Evolutionary conservation across 2,329 filamentous ascomycete species (phyloP).

Genomic region (Neofusicoccum laricinum): DNA sequence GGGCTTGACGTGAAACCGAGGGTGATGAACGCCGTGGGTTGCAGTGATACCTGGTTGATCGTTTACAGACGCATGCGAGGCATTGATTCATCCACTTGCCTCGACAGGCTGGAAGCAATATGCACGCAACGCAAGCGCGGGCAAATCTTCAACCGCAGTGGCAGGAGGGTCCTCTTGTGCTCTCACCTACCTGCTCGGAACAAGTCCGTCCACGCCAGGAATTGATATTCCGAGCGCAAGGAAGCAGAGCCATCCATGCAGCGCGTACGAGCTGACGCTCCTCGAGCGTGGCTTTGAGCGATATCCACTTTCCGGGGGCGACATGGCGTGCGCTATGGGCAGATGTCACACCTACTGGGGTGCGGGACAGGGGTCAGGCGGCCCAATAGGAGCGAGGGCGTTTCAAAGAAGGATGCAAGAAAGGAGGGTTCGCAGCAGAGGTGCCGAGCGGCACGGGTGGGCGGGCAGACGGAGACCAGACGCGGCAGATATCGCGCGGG

Average conservation of each 20-base stretch:
- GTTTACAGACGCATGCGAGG: neutral
- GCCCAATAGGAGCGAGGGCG: neutral
- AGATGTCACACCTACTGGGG: neutral
- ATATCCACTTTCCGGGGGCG: neutral
- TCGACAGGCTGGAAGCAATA: neutral
- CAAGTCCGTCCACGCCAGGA: neutral
- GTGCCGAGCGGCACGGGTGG: neutral
- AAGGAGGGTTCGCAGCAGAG: conserved; percentile 5
- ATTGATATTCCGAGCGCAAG: neutral
- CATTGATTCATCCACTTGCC: neutral
- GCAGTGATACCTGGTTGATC: neutral
- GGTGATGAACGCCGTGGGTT: neutral
- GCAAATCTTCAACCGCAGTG: neutral
- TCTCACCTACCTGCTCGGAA: too few relatives aligned
- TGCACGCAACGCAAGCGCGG: neutral
- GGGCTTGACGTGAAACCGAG: neutral
- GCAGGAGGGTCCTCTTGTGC: neutral
- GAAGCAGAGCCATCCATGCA: neutral
- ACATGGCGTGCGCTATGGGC: conserved; percentile 10
- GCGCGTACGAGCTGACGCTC: neutral
- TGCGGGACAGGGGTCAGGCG: neutral
- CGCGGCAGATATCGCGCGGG: neutral
- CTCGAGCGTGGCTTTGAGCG: neutral
- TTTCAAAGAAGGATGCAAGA: conserved; percentile 5
- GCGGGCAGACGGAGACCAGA: neutral